Conservation (phyloP, 768 basidiomycete genomes). For the Termitomyces sp. region DNA sequence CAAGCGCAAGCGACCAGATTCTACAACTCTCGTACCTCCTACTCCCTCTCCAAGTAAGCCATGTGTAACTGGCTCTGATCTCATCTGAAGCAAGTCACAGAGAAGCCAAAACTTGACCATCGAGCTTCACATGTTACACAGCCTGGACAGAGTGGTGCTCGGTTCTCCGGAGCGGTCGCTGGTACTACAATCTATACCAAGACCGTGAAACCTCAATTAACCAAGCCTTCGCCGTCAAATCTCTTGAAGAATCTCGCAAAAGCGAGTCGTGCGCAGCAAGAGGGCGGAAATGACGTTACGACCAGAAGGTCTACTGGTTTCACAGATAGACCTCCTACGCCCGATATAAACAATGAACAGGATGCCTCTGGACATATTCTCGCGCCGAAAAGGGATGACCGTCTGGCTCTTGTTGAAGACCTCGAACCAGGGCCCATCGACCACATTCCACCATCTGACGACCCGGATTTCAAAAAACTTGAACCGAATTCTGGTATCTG, state of each 20-base stretch:
- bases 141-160: not conserved
- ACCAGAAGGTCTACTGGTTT: slow-evolving; percentile 28
- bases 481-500: slow-evolving; percentile 93
- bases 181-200: not conserved
- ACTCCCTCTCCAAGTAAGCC: slow-evolving; percentile 65
- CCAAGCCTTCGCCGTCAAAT: slow-evolving; percentile 43
- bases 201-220: slow-evolving; percentile 7
- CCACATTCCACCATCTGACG: slow-evolving; percentile 63
- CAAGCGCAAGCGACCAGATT: slow-evolving; percentile 39
- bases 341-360: not conserved
- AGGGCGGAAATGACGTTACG: slow-evolving; percentile 6
- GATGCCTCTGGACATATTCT: not conserved
- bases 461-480: slow-evolving; percentile 68
- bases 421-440: slow-evolving; percentile 75
- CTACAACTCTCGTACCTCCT: slow-evolving; percentile 41
- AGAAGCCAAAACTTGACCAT: slow-evolving; percentile 39
- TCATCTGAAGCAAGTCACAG: slow-evolving; percentile 13
- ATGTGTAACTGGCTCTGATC: slow-evolving; percentile 7
- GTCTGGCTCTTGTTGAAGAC: slow-evolving; percentile 68
- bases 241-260: slow-evolving; percentile 46
- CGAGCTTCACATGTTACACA: slow-evolving; percentile 2
- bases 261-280: slow-evolving; percentile 19
- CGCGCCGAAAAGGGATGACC: slow-evolving; percentile 44
- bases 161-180: slow-evolving; percentile 1
- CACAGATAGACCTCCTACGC: slow-evolving; percentile 26